These are phyloP conservation scores for Rhodotorula graminis DNA, from an alignment of 768 basidiomycete genomes.

Conservation along the genomic window DNA sequence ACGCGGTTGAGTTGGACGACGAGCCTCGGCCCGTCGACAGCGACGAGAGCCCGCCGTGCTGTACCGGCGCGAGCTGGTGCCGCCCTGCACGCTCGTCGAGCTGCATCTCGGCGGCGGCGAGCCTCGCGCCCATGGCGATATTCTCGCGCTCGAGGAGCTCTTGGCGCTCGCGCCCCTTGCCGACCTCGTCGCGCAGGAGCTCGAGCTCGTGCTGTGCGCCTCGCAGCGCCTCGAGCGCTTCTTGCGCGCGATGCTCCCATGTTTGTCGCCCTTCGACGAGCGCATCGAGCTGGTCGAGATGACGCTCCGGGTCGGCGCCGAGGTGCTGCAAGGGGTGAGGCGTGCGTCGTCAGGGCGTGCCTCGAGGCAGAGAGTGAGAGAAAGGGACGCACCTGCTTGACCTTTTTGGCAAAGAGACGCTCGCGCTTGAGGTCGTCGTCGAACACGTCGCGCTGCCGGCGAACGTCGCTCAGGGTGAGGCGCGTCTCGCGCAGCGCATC, in stretches of 20 bases:
- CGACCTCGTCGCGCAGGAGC: neutral
- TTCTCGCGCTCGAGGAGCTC: conserved; percentile 9
- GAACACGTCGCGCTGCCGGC: conserved; percentile 12
- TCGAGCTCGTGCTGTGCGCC: conserved; percentile 1
- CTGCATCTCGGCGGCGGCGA: conserved; percentile 7
- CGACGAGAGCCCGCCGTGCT: neutral
- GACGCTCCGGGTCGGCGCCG: conserved; percentile 7
- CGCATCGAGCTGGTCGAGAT: conserved; percentile 10
- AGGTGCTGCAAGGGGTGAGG: neutral
- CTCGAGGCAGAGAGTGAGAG: neutral
- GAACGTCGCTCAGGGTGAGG: conserved; percentile 16
- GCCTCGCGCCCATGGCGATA: conserved; percentile 1
- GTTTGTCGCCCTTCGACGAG: neutral
- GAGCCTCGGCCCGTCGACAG: neutral
- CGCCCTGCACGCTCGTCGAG: neutral
- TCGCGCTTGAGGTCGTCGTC: conserved; percentile 14
- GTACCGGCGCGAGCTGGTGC: neutral
- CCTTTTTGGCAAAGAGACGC: neutral
- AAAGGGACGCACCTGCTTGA: conserved; percentile 11
- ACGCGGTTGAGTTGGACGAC: neutral
- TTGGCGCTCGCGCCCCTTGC: neutral
- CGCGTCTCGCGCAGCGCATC: conserved; percentile 25
- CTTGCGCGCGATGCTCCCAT: conserved; percentile 16
- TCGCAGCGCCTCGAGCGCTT: conserved; percentile 10
- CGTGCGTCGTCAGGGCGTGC: fast-evolving